Evolutionary conservation across 2,329 filamentous ascomycete species (phyloP).

Genomic region (Pezicula radicicola): DNA sequence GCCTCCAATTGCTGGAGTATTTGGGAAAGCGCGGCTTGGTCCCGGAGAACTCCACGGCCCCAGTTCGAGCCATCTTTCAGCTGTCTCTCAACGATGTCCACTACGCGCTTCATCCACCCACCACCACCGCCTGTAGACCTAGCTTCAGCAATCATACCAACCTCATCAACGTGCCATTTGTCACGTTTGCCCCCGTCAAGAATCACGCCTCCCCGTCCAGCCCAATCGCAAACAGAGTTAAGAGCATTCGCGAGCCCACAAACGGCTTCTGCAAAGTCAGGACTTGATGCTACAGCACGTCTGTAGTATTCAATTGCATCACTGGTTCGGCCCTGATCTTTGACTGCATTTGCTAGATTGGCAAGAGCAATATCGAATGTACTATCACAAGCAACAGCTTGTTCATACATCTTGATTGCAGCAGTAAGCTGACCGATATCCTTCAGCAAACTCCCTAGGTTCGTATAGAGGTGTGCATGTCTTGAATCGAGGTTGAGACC

Average conservation of each 20-base stretch:
- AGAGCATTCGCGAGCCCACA: slow-evolving; percentile 92
- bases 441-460: slow-evolving; percentile 90
- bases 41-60: slow-evolving; percentile 70
- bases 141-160: slow-evolving; percentile 78
- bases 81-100: slow-evolving; percentile 87
- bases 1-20: slow-evolving; percentile 27
- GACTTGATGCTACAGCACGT: slow-evolving; percentile 85
- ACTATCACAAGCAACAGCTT: slow-evolving; percentile 87
- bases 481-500: slow-evolving; percentile 81
- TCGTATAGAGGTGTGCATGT: slow-evolving; percentile 96
- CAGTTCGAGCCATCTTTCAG: slow-evolving; percentile 81
- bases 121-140: slow-evolving; percentile 56
- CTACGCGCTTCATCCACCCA: slow-evolving; percentile 86
- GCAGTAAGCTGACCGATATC: slow-evolving; percentile 91
- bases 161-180: slow-evolving; percentile 88
- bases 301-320: slow-evolving; percentile 93
- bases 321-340: slow-evolving; percentile 87
- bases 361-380: slow-evolving; percentile 96
- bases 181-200: slow-evolving; percentile 73
- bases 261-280: slow-evolving; percentile 94
- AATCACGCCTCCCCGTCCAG: slow-evolving; percentile 80
- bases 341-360: slow-evolving; percentile 95
- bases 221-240: slow-evolving; percentile 96
- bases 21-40: slow-evolving; percentile 43
- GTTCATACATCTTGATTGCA: slow-evolving; percentile 96